Evolutionary conservation across 441 rosid species (phyloP).

Genomic region (Kokia cookei): DNA sequence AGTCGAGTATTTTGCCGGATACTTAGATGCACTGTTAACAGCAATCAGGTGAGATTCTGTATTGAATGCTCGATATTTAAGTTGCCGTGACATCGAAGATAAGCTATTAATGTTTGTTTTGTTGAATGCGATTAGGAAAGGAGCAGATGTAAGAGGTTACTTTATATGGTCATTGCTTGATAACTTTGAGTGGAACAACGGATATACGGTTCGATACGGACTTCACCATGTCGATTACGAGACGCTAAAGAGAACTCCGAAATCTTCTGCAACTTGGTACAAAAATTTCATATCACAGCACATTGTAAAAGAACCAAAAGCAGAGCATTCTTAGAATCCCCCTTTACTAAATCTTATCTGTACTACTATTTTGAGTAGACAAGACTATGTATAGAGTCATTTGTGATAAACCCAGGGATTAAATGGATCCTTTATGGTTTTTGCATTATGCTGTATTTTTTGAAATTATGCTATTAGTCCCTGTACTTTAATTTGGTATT

Average conservation of each 20-base stretch:
- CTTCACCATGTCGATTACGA: neutral
- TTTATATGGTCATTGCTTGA: conserved; percentile 58
- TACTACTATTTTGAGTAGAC: too few species aligned
- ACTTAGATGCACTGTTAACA: conserved; percentile 37
- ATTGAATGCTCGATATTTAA: neutral
- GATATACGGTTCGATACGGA: neutral
- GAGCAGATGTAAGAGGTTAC: conserved; percentile 57
- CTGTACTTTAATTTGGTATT: too few species aligned
- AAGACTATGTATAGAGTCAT: too few species aligned
- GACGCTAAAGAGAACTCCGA: neutral
- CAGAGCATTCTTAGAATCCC: neutral
- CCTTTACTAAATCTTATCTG: too few species aligned
- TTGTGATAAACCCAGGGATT: too few species aligned
- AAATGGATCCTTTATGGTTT: too few species aligned
- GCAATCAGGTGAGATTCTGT: conserved; percentile 48
- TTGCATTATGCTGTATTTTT: too few species aligned
- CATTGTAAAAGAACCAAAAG: neutral
- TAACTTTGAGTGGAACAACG: conserved; percentile 14
- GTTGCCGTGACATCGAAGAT: neutral
- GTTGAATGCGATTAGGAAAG: conserved; percentile 27
- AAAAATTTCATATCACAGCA: neutral
- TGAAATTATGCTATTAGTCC: too few species aligned
- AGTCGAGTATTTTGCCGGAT: conserved; percentile 40
- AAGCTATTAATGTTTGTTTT: neutral
- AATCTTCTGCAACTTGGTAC: neutral